Percentiles rank a stretch among this genome's conserved stretches.
Evolutionary conservation across 495 filamentous ascomycete genomes (phyloP).

Genomic region (Xylaria cubensis): DNA sequence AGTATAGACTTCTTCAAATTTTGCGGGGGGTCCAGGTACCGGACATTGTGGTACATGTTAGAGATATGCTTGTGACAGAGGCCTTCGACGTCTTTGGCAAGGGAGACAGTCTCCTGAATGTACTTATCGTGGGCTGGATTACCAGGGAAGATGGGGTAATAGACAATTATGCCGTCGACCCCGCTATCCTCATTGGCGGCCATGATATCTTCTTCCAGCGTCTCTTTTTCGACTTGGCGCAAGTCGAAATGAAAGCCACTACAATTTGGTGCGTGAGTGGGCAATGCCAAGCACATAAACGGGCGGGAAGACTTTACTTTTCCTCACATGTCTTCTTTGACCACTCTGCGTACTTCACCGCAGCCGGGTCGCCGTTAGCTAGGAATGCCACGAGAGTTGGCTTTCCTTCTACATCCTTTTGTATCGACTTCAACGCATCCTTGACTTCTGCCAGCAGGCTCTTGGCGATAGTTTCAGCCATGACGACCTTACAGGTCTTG

Average conservation of each 20-base stretch:
- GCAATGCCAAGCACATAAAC: constrained; percentile 15
- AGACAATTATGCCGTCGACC: constrained; percentile 95
- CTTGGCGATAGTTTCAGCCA: constrained; percentile 84
- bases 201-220: constrained; percentile 84
- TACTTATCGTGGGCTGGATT: constrained; percentile 86
- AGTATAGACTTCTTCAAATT: constrained; percentile 88
- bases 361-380: constrained; percentile 88
- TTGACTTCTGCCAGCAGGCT: constrained; percentile 77
- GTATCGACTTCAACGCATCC: constrained; percentile 70
- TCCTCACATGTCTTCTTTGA: constrained; percentile 94
- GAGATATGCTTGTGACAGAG: constrained; percentile 92
- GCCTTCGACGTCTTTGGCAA: constrained; percentile 93
- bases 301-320: constrained; percentile 69
- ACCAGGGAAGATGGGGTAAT: constrained; percentile 89
- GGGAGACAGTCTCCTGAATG: constrained; percentile 90
- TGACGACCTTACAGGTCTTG: constrained; percentile 87
- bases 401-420: constrained; percentile 52
- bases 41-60: constrained; percentile 99
- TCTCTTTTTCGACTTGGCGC: constrained; percentile 80
- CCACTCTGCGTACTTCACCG: constrained; percentile 93
- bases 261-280: constrained; percentile 27
- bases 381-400: constrained; percentile 90
- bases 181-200: constrained; percentile 76
- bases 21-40: constrained; percentile 79
- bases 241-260: constrained; percentile 92